Base-by-base conservation (phyloP, 2,329 filamentous ascomycete species). In the Colletotrichum theobromicola region DNA sequence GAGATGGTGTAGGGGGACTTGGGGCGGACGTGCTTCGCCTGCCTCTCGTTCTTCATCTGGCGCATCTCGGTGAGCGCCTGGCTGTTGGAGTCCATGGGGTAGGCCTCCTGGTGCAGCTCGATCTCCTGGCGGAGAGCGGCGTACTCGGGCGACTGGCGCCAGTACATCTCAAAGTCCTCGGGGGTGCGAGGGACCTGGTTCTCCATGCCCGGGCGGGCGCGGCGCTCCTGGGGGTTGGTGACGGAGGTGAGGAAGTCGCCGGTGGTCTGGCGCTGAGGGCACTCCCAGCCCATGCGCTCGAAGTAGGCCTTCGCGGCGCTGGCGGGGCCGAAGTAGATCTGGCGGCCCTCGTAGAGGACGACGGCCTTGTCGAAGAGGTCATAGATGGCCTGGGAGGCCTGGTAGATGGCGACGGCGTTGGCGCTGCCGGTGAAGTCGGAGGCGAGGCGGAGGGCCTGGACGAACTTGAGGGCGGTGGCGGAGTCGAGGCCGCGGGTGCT, bases 281-380 rank as follows among this genome's bases (percentile, higher is more conserved):
- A 94, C 37, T 88, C 81, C 88, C 91, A 96, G 53, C 94, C 94
- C 82, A 93, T 90, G 15, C 88, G 84, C 78, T 92, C 90, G 75
- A 96, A 95, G 82, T 91, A 95, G 0, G 81, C 81, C 78, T 89
- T 92, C 0, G 94, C 94, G 4, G 86, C 81, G 7, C 79, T 80
- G 0, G 91, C 89, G 0, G 90, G 89, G 0, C 94, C 94, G 76
- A 93, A 96, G 84, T 91, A 96, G 76, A 96, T 96, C 79, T 96
- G 90, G 0, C 92, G 89, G 1, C 94, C 94, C 79, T 95, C 93
- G 79, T 96, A 95, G 0, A 96, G 85, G 0, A 96, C 92, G 0
- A 92, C 88, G 0, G 90, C 91, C 80, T 95, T 95, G 83, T 96
- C 93, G 78, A 96, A 96, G 18, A 91, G 84, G 73, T 94, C 92